These are phyloP conservation scores for Beauveria rudraprayagi DNA, from an alignment of 2,329 filamentous ascomycete species.

Conservation along the genomic window DNA sequence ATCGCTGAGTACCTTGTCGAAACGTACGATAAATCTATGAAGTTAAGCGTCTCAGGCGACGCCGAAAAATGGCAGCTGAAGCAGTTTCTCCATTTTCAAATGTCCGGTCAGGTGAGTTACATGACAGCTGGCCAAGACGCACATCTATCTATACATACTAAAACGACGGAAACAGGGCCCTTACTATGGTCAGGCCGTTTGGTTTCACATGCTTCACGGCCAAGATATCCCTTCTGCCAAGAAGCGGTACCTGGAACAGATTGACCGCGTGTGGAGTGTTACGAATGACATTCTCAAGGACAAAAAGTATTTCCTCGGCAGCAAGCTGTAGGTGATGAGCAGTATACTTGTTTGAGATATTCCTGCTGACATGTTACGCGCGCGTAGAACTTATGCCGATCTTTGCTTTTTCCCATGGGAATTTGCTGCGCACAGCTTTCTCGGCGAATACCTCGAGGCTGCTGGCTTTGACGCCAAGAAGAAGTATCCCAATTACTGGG, in stretches of 20 bases:
- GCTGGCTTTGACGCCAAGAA: slow-evolving; percentile 19
- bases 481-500: slow-evolving; percentile 27
- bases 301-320: slow-evolving; percentile 10
- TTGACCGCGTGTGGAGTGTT: slow-evolving; percentile 18
- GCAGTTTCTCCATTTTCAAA: slow-evolving; percentile 20
- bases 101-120: slow-evolving; percentile 9
- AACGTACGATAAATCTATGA: slow-evolving; percentile 15
- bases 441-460: slow-evolving; percentile 17
- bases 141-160: too few relatives aligned
- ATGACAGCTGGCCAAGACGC: neutral
- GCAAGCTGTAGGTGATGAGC: slow-evolving; percentile 6
- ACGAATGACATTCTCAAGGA: slow-evolving; percentile 12
- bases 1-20: slow-evolving; percentile 16
- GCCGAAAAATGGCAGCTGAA: slow-evolving; percentile 16
- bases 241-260: slow-evolving; percentile 20
- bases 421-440: slow-evolving; percentile 10
- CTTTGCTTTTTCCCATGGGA: slow-evolving; percentile 26
- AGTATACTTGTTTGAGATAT: neutral
- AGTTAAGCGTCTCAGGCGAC: slow-evolving; percentile 7
- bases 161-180: slow-evolving; percentile 18
- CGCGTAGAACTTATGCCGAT: slow-evolving; percentile 29
- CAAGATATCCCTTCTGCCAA: slow-evolving; percentile 18
- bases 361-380: neutral
- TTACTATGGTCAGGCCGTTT: slow-evolving; percentile 20
- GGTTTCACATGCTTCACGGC: slow-evolving; percentile 16